These are phyloP conservation scores for Cubamyces lactineus DNA, from an alignment of 768 basidiomycete genomes.

Conservation along the genomic window DNA sequence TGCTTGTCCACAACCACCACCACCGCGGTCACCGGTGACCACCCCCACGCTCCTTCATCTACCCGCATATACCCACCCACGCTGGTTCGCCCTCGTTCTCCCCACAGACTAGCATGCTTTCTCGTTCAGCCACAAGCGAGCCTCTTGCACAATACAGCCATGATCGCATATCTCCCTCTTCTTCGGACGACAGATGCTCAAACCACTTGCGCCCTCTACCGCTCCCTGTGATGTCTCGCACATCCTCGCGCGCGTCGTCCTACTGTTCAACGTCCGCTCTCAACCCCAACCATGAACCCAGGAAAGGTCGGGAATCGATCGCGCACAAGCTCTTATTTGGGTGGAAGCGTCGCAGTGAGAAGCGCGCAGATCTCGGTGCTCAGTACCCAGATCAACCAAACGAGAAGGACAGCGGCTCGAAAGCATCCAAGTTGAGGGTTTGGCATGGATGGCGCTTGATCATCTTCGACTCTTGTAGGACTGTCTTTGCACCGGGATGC, in stretches of 20 bases:
- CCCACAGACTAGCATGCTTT: slow-evolving; percentile 23
- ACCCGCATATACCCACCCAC: slow-evolving; percentile 7
- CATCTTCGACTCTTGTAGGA: slow-evolving; percentile 60
- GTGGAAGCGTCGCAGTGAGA: slow-evolving; percentile 7
- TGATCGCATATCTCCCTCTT: slow-evolving; percentile 12
- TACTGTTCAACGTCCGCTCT: slow-evolving; percentile 30
- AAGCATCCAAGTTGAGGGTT: slow-evolving; percentile 17
- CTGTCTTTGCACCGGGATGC: not conserved
- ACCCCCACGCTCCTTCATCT: slow-evolving; percentile 15
- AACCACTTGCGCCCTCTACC: slow-evolving; percentile 19
- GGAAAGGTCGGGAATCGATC: slow-evolving; percentile 1
- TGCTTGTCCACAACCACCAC: slow-evolving; percentile 14
- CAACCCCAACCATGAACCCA: slow-evolving; percentile 11
- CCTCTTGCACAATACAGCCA: slow-evolving; percentile 20
- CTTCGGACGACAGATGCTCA: slow-evolving; percentile 18
- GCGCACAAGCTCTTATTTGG: slow-evolving; percentile 11
- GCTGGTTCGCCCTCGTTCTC: not conserved
- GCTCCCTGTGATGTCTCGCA: slow-evolving; percentile 23
- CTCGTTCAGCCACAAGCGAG: slow-evolving; percentile 23
- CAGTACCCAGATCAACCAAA: slow-evolving; percentile 12
- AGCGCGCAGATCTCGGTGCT: slow-evolving; percentile 6
- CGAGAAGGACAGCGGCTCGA: slow-evolving; percentile 11
- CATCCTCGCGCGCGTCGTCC: slow-evolving; percentile 27
- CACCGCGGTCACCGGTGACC: slow-evolving; percentile 19
- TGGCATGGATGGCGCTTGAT: slow-evolving; percentile 59